Conservation (phyloP, 345 rosid genomes). For the Gynandropsis gynandra region DNA sequence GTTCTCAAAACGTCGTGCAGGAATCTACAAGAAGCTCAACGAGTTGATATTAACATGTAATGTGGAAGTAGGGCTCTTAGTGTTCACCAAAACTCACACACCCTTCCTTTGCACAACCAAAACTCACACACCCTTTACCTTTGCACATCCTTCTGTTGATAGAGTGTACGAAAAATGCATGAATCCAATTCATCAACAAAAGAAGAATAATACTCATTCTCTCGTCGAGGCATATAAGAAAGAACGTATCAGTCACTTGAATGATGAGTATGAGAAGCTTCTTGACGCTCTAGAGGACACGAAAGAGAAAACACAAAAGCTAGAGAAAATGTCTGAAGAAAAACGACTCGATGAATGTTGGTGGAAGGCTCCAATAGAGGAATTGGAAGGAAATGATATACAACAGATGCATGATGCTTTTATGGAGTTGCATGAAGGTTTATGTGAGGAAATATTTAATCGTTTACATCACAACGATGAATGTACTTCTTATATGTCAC, state of each 20-base stretch:
- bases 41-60: conserved; percentile 27
- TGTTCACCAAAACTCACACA: conserved; percentile 27
- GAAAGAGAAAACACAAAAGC: conserved; percentile 3
- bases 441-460: too few relatives aligned
- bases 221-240: conserved; percentile 25
- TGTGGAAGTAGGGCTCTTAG: conserved; percentile 16
- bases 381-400: too few relatives aligned
- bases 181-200: background rate
- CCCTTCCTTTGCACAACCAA: conserved; percentile 33
- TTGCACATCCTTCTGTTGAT: conserved; percentile 29
- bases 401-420: too few relatives aligned
- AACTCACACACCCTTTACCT: conserved; percentile 21
- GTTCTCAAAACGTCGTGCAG: conserved; percentile 31
- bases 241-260: conserved; percentile 18
- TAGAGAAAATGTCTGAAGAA: background rate
- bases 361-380: too few relatives aligned
- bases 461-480: too few relatives aligned
- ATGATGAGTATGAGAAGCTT: conserved; percentile 10
- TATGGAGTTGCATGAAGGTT: too few relatives aligned
- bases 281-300: background rate
- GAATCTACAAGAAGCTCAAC: conserved; percentile 34
- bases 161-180: conserved; percentile 16
- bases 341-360: too few relatives aligned
- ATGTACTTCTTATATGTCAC: too few relatives aligned
- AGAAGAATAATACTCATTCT: conserved; percentile 1